Evolutionary conservation across 768 basidiomycete genomes (phyloP), one percentile per base, ranked within the genome.

Genomic region (Lyophyllum decastes): DNA sequence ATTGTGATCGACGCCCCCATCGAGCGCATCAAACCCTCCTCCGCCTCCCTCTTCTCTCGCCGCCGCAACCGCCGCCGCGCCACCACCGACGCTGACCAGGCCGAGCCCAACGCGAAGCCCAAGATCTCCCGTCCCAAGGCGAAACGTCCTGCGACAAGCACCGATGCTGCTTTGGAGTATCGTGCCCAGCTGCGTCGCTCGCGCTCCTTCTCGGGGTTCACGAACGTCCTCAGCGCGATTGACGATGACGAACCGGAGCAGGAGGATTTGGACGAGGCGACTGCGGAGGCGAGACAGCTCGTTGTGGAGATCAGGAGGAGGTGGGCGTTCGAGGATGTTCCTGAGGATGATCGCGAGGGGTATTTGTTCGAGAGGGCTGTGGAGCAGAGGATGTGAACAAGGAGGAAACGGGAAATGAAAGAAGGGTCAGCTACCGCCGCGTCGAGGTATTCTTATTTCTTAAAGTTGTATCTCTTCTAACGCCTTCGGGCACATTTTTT

Each of bases 131-230:
- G 34, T 14, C 17, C 50, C 27, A 19, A 3, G 51, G 2, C 52
- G 33, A 26, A 60, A 22, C 50, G 55, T 50, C 9, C 35, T 43
- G 40, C 48, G 24, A 38, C n/a, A n/a, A n/a, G 25, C 16, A 54
- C 21, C 4, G 5, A 5, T 11, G 27, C 52, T 19, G 45, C 40
- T 4, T 11, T 52, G 11, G 25, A 48, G 12, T 45, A 45, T 17
- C 51, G 45, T 11, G 41, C 57, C 12, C 52, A 52, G 17, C 41
- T 66, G 24, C 60, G 49, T 19, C 60, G 54, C n/a, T 62, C 64
- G 0, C 58, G 58, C 16, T 66, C 64, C 2, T 64, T 66, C 49
- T 61, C 60, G 0, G 64, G 57, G 1, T 64, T 61, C 51, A 54
- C 62, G 5, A 55, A 54, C 22, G 49, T 60, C 10, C 56, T 62